These are phyloP conservation scores for Carex sylvatica DNA, from an alignment of 202 grass and related monocot genomes.

Conservation along the genomic window DNA sequence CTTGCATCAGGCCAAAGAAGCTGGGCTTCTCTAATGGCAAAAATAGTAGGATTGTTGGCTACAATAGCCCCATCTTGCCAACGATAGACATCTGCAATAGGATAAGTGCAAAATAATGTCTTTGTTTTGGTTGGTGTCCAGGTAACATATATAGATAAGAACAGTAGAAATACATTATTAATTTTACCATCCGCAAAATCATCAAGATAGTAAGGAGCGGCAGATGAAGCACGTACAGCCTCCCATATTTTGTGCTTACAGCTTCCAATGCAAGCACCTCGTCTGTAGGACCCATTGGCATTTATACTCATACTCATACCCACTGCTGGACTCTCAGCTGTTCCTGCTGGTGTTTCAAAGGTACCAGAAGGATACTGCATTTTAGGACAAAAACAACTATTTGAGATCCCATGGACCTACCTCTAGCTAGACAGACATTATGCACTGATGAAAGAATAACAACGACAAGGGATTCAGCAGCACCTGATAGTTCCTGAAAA, in stretches of 20 bases:
- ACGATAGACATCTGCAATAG: constrained; percentile 71
- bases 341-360: constrained; percentile 65
- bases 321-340: constrained; percentile 67
- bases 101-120: neutral
- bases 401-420: constrained; percentile 1
- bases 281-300: constrained; percentile 67
- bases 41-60: constrained; percentile 96
- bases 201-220: constrained; percentile 98
- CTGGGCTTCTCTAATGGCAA: constrained; percentile 96
- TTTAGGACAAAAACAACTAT: neutral
- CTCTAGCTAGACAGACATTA: constrained; percentile 22
- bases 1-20: constrained; percentile 93
- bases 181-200: constrained; percentile 91
- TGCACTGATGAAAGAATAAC: constrained; percentile 23
- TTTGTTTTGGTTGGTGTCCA: neutral
- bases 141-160: neutral
- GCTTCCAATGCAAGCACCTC: constrained; percentile 90
- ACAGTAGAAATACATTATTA: constrained; percentile 18
- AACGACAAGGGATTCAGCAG: constrained; percentile 33
- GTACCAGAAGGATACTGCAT: constrained; percentile 90
- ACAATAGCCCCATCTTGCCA: constrained; percentile 99
- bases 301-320: constrained; percentile 38
- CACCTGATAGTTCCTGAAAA: constrained; percentile 99
- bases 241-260: constrained; percentile 94
- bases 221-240: constrained; percentile 97